These are phyloP conservation scores for Spinellus fusiger DNA, from an alignment of 192 early-diverging fungal species.

Conservation along the genomic window DNA sequence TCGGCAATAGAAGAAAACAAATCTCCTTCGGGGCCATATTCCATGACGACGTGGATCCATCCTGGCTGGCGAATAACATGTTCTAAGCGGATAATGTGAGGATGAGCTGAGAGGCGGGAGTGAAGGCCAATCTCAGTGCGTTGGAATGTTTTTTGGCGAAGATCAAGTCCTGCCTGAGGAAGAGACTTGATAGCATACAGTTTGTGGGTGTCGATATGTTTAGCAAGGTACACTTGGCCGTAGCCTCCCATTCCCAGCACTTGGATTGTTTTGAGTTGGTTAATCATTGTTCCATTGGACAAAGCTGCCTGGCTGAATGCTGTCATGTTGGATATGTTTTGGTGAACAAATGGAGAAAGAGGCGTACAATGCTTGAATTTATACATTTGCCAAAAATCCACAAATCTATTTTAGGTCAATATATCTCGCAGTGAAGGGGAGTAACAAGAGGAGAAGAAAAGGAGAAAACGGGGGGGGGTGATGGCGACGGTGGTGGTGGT, in stretches of 20 bases:
- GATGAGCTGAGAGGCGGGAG: slow-evolving; percentile 54
- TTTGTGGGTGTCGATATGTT: slow-evolving; percentile 44
- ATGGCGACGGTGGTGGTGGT: neutral
- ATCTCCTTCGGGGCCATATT: slow-evolving; percentile 86
- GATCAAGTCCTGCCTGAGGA: slow-evolving; percentile 44
- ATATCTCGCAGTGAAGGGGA: neutral
- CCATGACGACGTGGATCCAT: slow-evolving; percentile 55
- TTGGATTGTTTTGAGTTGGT: slow-evolving; percentile 1
- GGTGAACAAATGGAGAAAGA: too few species aligned
- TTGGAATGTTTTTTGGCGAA: slow-evolving; percentile 54
- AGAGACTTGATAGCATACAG: slow-evolving; percentile 71
- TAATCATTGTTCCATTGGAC: slow-evolving; percentile 8
- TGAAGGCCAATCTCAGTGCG: slow-evolving; percentile 66
- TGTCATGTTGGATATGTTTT: neutral
- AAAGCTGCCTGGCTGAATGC: neutral
- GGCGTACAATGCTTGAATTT: too few species aligned
- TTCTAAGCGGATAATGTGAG: slow-evolving; percentile 61
- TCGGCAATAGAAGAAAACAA: slow-evolving; percentile 91
- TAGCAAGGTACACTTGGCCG: slow-evolving; percentile 67
- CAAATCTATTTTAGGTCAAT: neutral
- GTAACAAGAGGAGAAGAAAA: neutral
- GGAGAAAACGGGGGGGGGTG: neutral
- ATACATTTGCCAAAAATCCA: too few species aligned
- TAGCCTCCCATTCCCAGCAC: slow-evolving; percentile 67
- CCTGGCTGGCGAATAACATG: slow-evolving; percentile 57